These are phyloP conservation scores for Fusarium coffeatum DNA, from an alignment of 2,329 filamentous ascomycete species.

Conservation along the genomic window DNA sequence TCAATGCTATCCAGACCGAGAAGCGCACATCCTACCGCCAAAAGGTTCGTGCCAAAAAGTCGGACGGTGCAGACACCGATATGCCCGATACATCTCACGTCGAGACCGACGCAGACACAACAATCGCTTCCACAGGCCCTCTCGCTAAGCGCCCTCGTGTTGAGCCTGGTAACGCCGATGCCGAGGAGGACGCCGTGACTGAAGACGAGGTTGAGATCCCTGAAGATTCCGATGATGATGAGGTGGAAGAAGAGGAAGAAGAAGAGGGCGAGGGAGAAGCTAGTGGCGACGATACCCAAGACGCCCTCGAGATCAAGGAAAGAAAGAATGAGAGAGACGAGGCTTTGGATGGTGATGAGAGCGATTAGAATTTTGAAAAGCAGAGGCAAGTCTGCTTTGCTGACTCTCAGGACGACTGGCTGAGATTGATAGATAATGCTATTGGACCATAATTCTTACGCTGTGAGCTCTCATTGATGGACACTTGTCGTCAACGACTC, in stretches of 20 bases:
- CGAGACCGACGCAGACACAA: conserved; percentile 50
- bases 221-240: conserved; percentile 61
- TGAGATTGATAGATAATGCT: not conserved
- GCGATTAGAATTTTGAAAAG: conserved; percentile 55
- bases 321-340: conserved; percentile 67
- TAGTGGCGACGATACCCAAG: conserved; percentile 66
- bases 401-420: not conserved
- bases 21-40: conserved; percentile 80
- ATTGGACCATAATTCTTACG: not conserved
- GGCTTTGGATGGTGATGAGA: conserved; percentile 71
- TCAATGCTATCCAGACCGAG: conserved; percentile 77
- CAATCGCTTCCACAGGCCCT: conserved; percentile 48
- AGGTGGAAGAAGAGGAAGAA: conserved; percentile 59
- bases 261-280: conserved; percentile 56
- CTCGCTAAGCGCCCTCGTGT: conserved; percentile 61
- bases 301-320: conserved; percentile 62
- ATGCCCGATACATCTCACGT: conserved; percentile 51
- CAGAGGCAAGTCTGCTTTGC: not conserved
- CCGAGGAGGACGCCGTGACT: conserved; percentile 52
- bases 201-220: conserved; percentile 59
- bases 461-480: not conserved
- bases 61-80: conserved; percentile 51
- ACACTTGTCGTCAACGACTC: not conserved
- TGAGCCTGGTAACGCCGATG: conserved; percentile 54
- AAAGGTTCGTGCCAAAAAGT: conserved; percentile 74